phyloP scores from a whole-genome alignment of 2,329 filamentous ascomycete genomes.

The Penicillium polonicum region DNA sequence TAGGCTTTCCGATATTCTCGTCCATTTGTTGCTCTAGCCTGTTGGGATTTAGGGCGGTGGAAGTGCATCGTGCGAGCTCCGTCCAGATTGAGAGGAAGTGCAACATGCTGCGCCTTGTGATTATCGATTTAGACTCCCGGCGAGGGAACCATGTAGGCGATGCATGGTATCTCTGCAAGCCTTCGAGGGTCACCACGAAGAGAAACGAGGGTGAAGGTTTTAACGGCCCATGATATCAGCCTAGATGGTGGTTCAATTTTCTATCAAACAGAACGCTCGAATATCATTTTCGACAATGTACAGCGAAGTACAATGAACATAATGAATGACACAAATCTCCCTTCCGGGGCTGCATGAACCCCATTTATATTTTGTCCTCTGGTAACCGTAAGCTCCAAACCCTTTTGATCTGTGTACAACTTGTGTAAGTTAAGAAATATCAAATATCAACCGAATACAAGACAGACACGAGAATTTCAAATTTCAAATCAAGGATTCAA shows the following conservation, averaged over 20 bases:
- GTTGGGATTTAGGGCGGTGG: too few species aligned
- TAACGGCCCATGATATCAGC: neutral
- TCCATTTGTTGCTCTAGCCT: neutral
- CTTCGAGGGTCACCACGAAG: neutral
- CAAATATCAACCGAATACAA: neutral
- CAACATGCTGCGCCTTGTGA: neutral
- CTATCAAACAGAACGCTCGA: neutral
- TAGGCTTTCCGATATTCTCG: neutral
- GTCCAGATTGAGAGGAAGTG: neutral
- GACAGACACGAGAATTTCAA: neutral
- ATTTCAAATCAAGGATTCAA: neutral
- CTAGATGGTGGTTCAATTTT: neutral
- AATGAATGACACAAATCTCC: neutral
- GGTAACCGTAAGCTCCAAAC: neutral
- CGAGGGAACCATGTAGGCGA: neutral
- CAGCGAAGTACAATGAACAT: neutral
- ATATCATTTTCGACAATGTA: neutral
- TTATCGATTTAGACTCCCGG: neutral
- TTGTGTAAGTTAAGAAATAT: neutral
- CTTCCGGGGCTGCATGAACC: neutral
- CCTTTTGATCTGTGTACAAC: neutral
- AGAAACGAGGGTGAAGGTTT: too few species aligned
- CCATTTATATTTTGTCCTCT: neutral
- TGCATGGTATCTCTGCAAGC: neutral
- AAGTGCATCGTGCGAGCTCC: neutral